Conservation (phyloP, 2,329 filamentous ascomycete genomes). For the Huntiella moniliformis region DNA sequence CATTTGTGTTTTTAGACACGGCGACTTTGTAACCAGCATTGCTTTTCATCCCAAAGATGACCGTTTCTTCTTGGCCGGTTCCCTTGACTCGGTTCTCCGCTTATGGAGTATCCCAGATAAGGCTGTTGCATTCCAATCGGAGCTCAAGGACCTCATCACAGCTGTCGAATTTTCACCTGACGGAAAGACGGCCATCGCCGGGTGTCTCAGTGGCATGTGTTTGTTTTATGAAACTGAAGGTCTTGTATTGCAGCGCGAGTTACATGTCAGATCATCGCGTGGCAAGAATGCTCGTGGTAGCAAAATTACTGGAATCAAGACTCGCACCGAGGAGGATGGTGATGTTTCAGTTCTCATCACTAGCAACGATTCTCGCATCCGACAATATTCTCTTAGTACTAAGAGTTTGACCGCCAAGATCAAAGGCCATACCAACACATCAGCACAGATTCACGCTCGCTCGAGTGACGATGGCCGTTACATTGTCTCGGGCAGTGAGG, state of each 20-base stretch:
- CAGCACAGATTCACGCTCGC: constrained; percentile 73
- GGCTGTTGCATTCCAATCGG: constrained; percentile 63
- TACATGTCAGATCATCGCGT: constrained; percentile 81
- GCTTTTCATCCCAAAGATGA: constrained; percentile 90
- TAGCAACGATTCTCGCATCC: constrained; percentile 83
- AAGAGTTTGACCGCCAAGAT: constrained; percentile 78
- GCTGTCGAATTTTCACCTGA: constrained; percentile 88
- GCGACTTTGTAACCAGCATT: constrained; percentile 86
- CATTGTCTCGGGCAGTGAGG: constrained; percentile 84
- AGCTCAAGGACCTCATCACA: constrained; percentile 73
- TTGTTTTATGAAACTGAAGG: constrained; percentile 88
- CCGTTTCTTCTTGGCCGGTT: constrained; percentile 89
- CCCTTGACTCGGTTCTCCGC: constrained; percentile 68
- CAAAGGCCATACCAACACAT: constrained; percentile 75
- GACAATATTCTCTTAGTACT: constrained; percentile 74
- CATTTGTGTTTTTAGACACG: constrained; percentile 83
- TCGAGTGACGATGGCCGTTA: constrained; percentile 78
- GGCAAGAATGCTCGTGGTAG: constrained; percentile 91
- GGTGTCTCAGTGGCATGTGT: constrained; percentile 67
- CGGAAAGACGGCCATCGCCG: constrained; percentile 75
- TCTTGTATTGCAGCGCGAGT: constrained; percentile 62
- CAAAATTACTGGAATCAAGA: constrained; percentile 90
- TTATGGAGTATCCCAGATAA: constrained; percentile 97
- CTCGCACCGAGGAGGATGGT: constrained; percentile 36
- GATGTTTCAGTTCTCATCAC: constrained; percentile 75